Evolutionary conservation across 116 monocot genomes (phyloP).

Genomic region (Iris pallida): DNA sequence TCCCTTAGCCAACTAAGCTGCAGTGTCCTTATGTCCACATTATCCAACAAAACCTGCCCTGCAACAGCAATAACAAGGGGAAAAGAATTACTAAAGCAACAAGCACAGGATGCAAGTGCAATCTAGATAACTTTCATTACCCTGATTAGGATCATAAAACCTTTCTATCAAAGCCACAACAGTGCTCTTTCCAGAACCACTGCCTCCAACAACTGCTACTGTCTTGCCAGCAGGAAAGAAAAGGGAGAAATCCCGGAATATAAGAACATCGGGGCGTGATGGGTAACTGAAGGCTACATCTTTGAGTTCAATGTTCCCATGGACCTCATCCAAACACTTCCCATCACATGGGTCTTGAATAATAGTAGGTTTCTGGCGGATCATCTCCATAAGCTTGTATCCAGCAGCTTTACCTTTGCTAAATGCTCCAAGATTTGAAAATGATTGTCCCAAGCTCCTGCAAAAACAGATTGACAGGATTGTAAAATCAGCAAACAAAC

Average conservation of each 20-base stretch:
- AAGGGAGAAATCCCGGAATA: slow-evolving; percentile 79
- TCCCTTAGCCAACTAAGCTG: slow-evolving; percentile 84
- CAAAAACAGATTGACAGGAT: background rate
- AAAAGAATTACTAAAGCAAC: background rate
- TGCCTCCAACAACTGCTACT: slow-evolving; percentile 81
- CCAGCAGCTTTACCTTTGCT: slow-evolving; percentile 93
- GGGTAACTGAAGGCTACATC: slow-evolving; percentile 87
- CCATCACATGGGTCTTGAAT: slow-evolving; percentile 62
- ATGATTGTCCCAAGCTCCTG: slow-evolving; percentile 96
- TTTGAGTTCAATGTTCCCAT: slow-evolving; percentile 90
- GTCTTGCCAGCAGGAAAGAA: slow-evolving; percentile 93
- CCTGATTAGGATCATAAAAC: slow-evolving; percentile 91
- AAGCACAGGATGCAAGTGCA: background rate
- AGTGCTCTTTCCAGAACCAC: slow-evolving; percentile 97
- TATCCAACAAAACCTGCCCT: slow-evolving; percentile 87
- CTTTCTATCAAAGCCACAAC: slow-evolving; percentile 88
- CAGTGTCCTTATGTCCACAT: slow-evolving; percentile 82
- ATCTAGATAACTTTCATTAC: slow-evolving; percentile 22
- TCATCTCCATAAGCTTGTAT: slow-evolving; percentile 81
- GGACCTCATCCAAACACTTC: slow-evolving; percentile 65
- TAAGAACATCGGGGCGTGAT: slow-evolving; percentile 82
- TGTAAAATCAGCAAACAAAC: slow-evolving; percentile 5
- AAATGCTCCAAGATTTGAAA: slow-evolving; percentile 93
- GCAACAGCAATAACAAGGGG: slow-evolving; percentile 18
- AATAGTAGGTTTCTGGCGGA: slow-evolving; percentile 75